phyloP scores from a whole-genome alignment of 441 rosid species.

The Jatropha multifida region DNA sequence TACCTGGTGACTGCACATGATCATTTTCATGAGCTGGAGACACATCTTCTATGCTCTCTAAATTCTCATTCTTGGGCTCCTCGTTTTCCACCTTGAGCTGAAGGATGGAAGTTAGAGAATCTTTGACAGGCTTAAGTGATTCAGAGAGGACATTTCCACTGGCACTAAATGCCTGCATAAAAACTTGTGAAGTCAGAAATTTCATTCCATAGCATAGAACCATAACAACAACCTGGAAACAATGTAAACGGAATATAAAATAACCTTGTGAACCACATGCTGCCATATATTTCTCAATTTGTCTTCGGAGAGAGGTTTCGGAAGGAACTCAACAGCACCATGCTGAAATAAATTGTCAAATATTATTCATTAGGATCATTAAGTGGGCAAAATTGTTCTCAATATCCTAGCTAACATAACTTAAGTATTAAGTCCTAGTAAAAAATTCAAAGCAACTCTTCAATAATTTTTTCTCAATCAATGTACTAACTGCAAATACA shows the following conservation, averaged over 20 bases:
- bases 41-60: conserved; percentile 32
- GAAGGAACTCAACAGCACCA: conserved; percentile 97
- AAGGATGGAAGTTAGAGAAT: conserved; percentile 58
- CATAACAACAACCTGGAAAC: conserved; percentile 1
- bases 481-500: not conserved
- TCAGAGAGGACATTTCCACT: conserved; percentile 47
- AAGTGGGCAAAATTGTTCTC: not conserved
- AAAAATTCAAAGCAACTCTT: not conserved
- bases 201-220: conserved; percentile 7
- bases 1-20: conserved; percentile 33
- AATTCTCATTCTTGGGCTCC: conserved; percentile 25
- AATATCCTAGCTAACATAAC: not conserved
- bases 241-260: conserved; percentile 15
- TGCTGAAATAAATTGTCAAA: conserved; percentile 55
- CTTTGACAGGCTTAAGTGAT: conserved; percentile 73
- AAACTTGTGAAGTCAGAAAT: conserved; percentile 27
- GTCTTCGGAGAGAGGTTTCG: conserved; percentile 75
- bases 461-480: not conserved
- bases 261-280: conserved; percentile 94
- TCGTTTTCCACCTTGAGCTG: conserved; percentile 40
- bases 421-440: not conserved
- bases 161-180: conserved; percentile 75
- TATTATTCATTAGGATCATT: conserved; percentile 6
- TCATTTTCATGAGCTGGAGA: conserved; percentile 36
- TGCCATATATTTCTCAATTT: conserved; percentile 93